A percentile compares a stretch with the other conserved stretches of the same genome.
Conservation (phyloP, 2,329 filamentous ascomycete species). For the Sordariomycetes sp. region DNA sequence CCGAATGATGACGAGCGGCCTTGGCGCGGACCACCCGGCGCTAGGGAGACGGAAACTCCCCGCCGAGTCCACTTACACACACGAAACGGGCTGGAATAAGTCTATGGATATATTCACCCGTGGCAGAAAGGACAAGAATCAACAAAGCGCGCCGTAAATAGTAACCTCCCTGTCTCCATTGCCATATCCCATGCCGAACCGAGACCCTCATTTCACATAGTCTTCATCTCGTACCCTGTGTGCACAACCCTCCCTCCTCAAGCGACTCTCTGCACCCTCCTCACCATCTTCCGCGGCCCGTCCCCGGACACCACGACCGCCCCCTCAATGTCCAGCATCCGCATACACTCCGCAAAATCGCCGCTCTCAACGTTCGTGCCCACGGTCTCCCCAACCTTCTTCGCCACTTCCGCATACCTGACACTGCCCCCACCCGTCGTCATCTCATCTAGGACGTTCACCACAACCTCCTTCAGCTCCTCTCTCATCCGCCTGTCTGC, state of each 20-base stretch:
- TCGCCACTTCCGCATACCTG: slow-evolving; percentile 68
- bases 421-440: slow-evolving; percentile 57
- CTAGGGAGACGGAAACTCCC: too few relatives aligned
- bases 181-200: neutral
- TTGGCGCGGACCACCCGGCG: too few relatives aligned
- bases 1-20: too few relatives aligned
- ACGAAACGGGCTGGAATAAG: neutral
- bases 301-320: slow-evolving; percentile 72
- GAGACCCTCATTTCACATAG: neutral
- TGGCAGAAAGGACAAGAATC: neutral
- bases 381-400: slow-evolving; percentile 59
- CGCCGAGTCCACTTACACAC: neutral
- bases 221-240: neutral
- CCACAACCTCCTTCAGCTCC: slow-evolving; percentile 64
- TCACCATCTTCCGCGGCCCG: slow-evolving; percentile 70
- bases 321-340: slow-evolving; percentile 75
- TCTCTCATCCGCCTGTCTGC: slow-evolving; percentile 74
- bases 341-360: slow-evolving; percentile 77
- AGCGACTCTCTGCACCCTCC: slow-evolving; percentile 54
- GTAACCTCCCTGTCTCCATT: neutral
- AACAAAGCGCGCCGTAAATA: neutral
- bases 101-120: neutral
- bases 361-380: slow-evolving; percentile 61
- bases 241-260: slow-evolving; percentile 6
- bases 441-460: slow-evolving; percentile 72